Percentiles rank a stretch among this genome's conserved stretches.
These are phyloP conservation scores for Ustilago trichophora DNA, from an alignment of 1,284 basidiomycete genomes.

Conservation along the genomic window DNA sequence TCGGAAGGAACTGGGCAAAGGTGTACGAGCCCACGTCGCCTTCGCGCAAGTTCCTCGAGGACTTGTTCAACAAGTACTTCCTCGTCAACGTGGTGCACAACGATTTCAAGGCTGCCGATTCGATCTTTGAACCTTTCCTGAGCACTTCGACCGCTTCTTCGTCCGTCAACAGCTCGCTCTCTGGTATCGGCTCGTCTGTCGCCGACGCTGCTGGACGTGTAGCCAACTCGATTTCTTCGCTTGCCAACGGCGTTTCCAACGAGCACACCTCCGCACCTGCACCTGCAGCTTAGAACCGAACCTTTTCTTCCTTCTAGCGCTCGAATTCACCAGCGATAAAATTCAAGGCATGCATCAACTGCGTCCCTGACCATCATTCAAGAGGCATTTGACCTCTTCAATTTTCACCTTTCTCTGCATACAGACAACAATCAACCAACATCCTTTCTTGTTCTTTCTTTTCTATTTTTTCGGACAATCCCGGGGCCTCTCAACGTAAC, in stretches of 20 bases:
- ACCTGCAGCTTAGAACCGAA: slow-evolving; percentile 6
- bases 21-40: slow-evolving; percentile 54
- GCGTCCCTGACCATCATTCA: slow-evolving; percentile 6
- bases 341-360: slow-evolving; percentile 34
- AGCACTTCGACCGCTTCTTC: slow-evolving; percentile 4
- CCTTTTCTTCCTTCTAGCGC: not conserved
- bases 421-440: slow-evolving; percentile 8
- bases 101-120: slow-evolving; percentile 61
- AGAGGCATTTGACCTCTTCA: not conserved
- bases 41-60: slow-evolving; percentile 53
- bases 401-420: not conserved
- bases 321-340: not conserved
- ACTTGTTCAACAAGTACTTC: slow-evolving; percentile 61
- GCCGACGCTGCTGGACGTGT: slow-evolving; percentile 15
- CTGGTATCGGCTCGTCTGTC: slow-evolving; percentile 20
- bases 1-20: slow-evolving; percentile 63
- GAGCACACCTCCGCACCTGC: slow-evolving; percentile 21
- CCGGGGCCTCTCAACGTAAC: slow-evolving; percentile 43
- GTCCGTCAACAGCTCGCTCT: slow-evolving; percentile 19
- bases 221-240: slow-evolving; percentile 22
- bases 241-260: slow-evolving; percentile 26
- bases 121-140: slow-evolving; percentile 64
- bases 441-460: not conserved
- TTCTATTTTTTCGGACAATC: slow-evolving; percentile 35
- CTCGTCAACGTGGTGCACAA: slow-evolving; percentile 65